A percentile compares a stretch with the other conserved stretches of the same genome.
Conservation (phyloP, 257 asterid species). For the Apocynum venetum region DNA sequence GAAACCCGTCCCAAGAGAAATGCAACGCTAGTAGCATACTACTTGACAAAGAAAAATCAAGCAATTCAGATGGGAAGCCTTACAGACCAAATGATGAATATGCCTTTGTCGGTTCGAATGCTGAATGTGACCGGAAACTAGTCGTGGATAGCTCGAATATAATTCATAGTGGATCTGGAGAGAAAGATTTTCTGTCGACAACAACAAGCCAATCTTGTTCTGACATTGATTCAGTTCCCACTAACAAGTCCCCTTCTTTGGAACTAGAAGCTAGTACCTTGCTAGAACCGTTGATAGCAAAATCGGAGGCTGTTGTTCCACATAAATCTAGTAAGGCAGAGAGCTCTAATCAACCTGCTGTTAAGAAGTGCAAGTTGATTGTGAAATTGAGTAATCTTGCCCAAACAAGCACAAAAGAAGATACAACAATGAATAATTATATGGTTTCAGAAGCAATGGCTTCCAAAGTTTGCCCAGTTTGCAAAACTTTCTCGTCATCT, state of each 20-base stretch:
- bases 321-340: conserved; percentile 29
- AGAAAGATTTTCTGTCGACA: conserved; percentile 33
- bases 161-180: conserved; percentile 17
- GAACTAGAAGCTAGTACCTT: conserved; percentile 26
- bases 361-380: conserved; percentile 58
- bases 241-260: conserved; percentile 23
- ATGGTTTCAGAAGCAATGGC: conserved; percentile 66
- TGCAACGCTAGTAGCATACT: conserved; percentile 10
- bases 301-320: conserved; percentile 23
- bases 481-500: conserved; percentile 85
- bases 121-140: conserved; percentile 12
- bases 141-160: not conserved
- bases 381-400: conserved; percentile 40
- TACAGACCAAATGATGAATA: conserved; percentile 21
- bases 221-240: conserved; percentile 37
- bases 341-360: conserved; percentile 27
- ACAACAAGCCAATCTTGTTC: conserved; percentile 40
- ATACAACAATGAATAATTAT: conserved; percentile 27
- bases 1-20: conserved; percentile 31
- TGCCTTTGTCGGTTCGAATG: conserved; percentile 21
- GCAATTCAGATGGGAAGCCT: conserved; percentile 32
- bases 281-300: not conserved
- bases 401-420: conserved; percentile 42
- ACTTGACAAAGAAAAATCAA: conserved; percentile 20
- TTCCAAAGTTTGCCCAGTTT: conserved; percentile 92